Evolutionary conservation across 1,139 yeast species (phyloP), one percentile per base, ranked within the genome.

Genomic region (Scheffersomyces illinoinensis): DNA sequence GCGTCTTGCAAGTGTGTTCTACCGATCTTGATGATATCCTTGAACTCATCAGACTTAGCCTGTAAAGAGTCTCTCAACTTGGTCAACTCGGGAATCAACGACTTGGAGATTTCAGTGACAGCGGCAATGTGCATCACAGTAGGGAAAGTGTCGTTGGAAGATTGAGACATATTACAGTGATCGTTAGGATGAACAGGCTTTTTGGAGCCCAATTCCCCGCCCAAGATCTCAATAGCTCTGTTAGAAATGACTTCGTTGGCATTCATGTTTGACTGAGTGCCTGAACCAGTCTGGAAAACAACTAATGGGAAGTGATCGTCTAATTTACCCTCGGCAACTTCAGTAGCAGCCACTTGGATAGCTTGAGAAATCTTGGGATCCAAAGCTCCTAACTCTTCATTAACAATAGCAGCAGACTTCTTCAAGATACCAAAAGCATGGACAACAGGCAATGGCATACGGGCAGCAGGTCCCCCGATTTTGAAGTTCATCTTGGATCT

Each of bases 111-210:
- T 80, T 95, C 97, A 56, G 90, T 85, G 61, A 93, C 97, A 43
- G 98, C 98, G 57, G 99, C 98, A 78, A 95, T 95, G 81, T 95
- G 99, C 99, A 95, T 95, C 60, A 95, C 99, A 47, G 99, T 93
- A 66, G 99, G 99, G 90, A 93, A 91, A 59, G 99, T 95, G 78
- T 95, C 99, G 76, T 95, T 95, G 54, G 98, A 92, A 20, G 98
- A 92, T 79, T 95, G 99, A 18, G 98, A 92, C 93, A 93, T 95
- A 84, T 95, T 95, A 71, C 95, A 96, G 78, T 95, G 98, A 79
- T 95, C 98, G 78, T 95, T 95, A 66, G 99, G 99, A 78, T 95
- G 99, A 58, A 95, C 97, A 23, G 97, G 97, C 62, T 78, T 84
- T 82, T 95, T 95, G 63, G 97, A 88, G 59, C 99, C 99, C 73